Evolutionary conservation across 1,139 yeast species (phyloP).

Genomic region (Geotrichum macrosporum): DNA sequence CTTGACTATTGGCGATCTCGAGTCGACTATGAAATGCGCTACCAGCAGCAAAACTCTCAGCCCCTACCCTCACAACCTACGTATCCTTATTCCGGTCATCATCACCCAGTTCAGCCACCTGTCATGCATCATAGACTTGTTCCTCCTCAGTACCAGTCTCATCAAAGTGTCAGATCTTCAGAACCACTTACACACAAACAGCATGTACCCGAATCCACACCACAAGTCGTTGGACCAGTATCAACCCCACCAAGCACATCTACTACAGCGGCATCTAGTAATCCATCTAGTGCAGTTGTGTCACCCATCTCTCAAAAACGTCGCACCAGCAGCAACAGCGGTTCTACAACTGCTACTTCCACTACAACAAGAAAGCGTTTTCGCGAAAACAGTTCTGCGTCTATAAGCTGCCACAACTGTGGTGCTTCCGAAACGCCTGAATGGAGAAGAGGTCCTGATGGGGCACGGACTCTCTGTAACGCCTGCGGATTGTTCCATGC

Average conservation of each 20-base stretch:
- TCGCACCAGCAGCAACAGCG: slow-evolving; percentile 1
- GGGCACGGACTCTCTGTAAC: slow-evolving; percentile 78
- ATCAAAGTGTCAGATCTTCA: no score
- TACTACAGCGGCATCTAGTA: no score
- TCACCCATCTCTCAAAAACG: neutral
- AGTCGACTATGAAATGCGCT: neutral
- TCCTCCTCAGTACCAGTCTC: neutral
- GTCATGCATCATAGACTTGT: no score
- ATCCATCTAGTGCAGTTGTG: no score
- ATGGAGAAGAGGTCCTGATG: slow-evolving; percentile 88
- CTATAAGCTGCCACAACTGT: slow-evolving; percentile 55
- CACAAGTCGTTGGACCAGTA: no score
- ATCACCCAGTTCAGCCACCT: no score
- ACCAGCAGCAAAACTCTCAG: neutral
- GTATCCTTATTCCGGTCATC: neutral
- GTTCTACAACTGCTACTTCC: neutral
- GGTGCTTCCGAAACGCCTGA: slow-evolving; percentile 84
- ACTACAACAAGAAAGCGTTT: slow-evolving; percentile 7
- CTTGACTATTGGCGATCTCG: slow-evolving; percentile 15
- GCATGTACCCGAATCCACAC: no score
- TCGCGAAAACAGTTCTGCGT: slow-evolving; percentile 21
- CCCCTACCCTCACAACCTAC: slow-evolving; percentile 1
- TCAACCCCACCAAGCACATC: slow-evolving; percentile 5
- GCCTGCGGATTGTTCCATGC: slow-evolving; percentile 87
- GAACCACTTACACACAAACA: no score